Base-by-base conservation (phyloP, 768 basidiomycete species). In the Trametopsis cervina region DNA sequence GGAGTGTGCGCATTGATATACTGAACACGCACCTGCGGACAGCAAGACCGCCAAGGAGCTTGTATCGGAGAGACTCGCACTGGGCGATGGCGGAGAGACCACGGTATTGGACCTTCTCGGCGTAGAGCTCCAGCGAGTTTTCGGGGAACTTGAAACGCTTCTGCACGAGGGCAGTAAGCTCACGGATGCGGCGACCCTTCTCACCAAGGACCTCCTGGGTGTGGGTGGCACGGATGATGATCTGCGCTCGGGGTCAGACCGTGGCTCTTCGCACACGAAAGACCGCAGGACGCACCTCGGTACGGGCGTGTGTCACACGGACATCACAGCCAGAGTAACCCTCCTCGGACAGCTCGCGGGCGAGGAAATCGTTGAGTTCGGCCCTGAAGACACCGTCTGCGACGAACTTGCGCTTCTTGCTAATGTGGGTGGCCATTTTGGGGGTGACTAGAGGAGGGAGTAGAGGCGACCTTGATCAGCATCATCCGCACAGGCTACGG, bases 261-360 rank as follows among this genome's bases (percentile, higher is more conserved):
- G 10, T 22, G 13, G 4, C 3, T 12, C 12, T 42, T 0, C 20
- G 12, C 12, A 4, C 12, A 2, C 18, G 3, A 2, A 17, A 13
- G 15, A 33, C 40, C 10, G 11, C 15, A 1, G 26, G 25, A 43
- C 63, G 22, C 41, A 90, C 89, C 77, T 99, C 96, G 60, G 96
- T 99, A 63, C 95, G 89, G 54, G 95, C 94, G 69, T 98, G 95
- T 58, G 96, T 97, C 54, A 97, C 94, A 64, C 96, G 92, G 68
- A 99, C 96, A 72, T 99, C 96, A 70, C 96, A 99, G 47, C 96
- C 96, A 72, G 96, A 98, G 81, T 98, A 99, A 60, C 95, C 95
- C 72, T 99, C 96, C 72, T 94, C 94, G 46, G 96, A 89, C 61
- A 98, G 89, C 72, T 98, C 95, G 59, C 93, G 85, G 51, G 83